phyloP scores from a whole-genome alignment of 2,329 filamentous ascomycete species.

The Arachnomyces sp. region DNA sequence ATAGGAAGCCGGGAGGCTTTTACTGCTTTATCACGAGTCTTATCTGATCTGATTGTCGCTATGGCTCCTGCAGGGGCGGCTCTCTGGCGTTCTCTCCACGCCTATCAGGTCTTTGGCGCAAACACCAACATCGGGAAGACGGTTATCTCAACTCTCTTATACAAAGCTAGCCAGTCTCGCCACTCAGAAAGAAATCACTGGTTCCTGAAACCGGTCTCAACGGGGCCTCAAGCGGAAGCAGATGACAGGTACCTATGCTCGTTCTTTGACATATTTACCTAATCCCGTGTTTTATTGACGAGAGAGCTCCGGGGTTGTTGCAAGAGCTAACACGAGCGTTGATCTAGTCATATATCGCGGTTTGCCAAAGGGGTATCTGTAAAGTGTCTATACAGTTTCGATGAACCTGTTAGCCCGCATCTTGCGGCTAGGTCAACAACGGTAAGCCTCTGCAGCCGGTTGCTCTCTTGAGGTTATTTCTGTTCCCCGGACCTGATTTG shows the following conservation, averaged over 20 bases:
- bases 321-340: too few species aligned
- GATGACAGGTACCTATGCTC: conserved; percentile 57
- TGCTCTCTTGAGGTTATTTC: background rate
- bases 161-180: conserved; percentile 48
- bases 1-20: too few species aligned
- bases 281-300: too few species aligned
- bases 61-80: conserved; percentile 49
- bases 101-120: conserved; percentile 70
- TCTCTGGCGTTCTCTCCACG: conserved; percentile 60
- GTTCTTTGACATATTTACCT: too few species aligned
- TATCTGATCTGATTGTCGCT: background rate
- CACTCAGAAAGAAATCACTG: conserved; percentile 35
- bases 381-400: conserved; percentile 61
- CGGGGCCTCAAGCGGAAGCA: conserved; percentile 59
- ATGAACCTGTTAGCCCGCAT: conserved; percentile 69
- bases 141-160: conserved; percentile 64
- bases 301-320: too few species aligned
- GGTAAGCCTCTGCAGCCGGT: conserved; percentile 22
- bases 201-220: conserved; percentile 77
- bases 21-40: background rate
- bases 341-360: conserved; percentile 51
- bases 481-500: background rate
- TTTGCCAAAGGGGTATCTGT: conserved; percentile 52
- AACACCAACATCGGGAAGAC: conserved; percentile 85
- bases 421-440: conserved; percentile 52